phyloP scores from a whole-genome alignment of 139 green algal species.

The Tetradesmus lagerheimii region DNA sequence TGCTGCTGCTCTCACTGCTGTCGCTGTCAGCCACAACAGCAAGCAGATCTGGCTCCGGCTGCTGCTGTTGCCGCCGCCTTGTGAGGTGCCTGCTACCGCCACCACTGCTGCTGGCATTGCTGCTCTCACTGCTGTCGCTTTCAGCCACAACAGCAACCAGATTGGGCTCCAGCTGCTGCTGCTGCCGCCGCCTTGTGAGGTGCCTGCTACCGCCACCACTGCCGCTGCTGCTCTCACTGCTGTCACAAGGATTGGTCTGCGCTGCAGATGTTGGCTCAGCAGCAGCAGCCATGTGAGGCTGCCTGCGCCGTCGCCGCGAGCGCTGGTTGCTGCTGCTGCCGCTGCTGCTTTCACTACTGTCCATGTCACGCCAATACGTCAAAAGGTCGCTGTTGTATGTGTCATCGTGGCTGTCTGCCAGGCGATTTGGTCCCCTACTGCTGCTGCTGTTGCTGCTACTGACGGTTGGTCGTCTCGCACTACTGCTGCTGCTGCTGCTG shows the following conservation, averaged over 20 bases:
- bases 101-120: neutral
- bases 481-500: neutral
- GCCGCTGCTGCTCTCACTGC: too few species aligned
- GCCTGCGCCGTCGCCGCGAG: too few species aligned
- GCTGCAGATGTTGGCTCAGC: too few species aligned
- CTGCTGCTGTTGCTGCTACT: neutral
- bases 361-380: neutral
- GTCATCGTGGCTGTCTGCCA: neutral
- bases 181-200: too few species aligned
- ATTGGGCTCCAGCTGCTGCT: too few species aligned
- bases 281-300: too few species aligned
- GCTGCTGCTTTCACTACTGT: neutral
- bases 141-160: too few species aligned
- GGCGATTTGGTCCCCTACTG: neutral
- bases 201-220: too few species aligned
- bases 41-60: neutral
- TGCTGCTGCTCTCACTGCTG: conserved; percentile 9
- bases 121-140: neutral
- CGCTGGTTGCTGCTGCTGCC: too few species aligned
- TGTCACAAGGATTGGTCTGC: too few species aligned
- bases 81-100: neutral
- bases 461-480: too few species aligned
- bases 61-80: neutral
- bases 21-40: neutral
- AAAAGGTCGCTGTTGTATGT: neutral